A percentile compares a stretch with the other conserved stretches of the same genome.
phyloP scores from a whole-genome alignment of 257 asterid genomes.

The Fraxinus americana region DNA sequence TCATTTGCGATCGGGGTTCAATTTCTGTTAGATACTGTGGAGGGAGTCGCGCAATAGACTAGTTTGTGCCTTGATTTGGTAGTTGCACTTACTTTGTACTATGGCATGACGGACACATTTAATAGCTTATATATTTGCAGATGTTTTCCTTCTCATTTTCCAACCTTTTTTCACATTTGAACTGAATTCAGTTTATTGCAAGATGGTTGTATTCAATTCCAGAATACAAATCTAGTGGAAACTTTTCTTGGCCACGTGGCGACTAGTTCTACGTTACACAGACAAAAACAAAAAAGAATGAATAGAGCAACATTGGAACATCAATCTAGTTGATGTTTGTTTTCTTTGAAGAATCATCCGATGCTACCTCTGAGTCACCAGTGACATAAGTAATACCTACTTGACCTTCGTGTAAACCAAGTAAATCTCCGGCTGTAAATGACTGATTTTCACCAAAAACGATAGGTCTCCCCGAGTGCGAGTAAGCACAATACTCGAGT shows the following conservation, averaged over 20 bases:
- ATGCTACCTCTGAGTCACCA: slow-evolving; percentile 16
- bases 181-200: not conserved
- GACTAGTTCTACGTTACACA: not conserved
- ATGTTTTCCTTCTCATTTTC: not conserved
- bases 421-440: slow-evolving; percentile 50
- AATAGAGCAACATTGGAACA: not conserved
- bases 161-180: not conserved
- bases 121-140: not conserved
- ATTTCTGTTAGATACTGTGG: not conserved
- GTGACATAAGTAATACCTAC: slow-evolving; percentile 33
- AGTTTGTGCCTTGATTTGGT: not conserved
- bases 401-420: slow-evolving; percentile 41
- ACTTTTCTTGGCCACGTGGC: not conserved
- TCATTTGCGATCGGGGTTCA: not conserved
- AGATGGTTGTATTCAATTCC: not conserved
- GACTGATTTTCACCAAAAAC: slow-evolving; percentile 35
- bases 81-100: not conserved
- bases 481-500: slow-evolving; percentile 70
- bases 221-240: not conserved
- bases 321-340: slow-evolving; percentile 13
- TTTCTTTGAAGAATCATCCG: not conserved
- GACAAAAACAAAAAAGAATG: not conserved
- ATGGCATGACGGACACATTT: not conserved
- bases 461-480: slow-evolving; percentile 51
- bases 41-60: not conserved